Base-by-base conservation (phyloP, 2,329 filamentous ascomycete species). In the Hypoxylon sp. region DNA sequence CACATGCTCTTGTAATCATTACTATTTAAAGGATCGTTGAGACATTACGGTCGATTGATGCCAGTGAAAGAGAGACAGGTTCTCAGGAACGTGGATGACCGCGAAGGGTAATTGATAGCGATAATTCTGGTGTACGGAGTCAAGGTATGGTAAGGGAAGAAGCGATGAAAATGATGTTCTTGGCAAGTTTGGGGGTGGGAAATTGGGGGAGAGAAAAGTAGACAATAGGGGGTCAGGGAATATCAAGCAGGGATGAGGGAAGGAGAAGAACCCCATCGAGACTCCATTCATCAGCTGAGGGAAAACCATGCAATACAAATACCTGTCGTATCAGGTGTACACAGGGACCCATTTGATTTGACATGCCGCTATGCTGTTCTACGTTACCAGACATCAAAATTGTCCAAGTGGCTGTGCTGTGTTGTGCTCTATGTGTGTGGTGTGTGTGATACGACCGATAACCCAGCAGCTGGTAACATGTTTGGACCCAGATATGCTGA, bases 1-100 rank as follows among this genome's bases (percentile, higher is more conserved):
- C 74, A 76, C 74, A 76, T 76, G 74, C 74, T 76, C 72, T 73
- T 73, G 67, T 68, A 74, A 72, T 75, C 74, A 76, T 76, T 66
- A 71, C 65, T 70, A 72, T 74, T 73, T 65, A 71, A 68, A 52
- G 51, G 60, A 65, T 70, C 62, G 74, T 72, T 73, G 70, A 73
- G 71, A 75, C 73, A 75, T 73, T 69, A 74, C 67, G 74, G 60
- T 68, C 57, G 66, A 53, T 48, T 51, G 43, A 48, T 41, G 57
- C 41, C 58, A 65, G 55, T 65, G 46, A 64, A 67, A 19, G 59
- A 66, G 52, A 66, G 60, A 49, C 59, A 68, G 56, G 30, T 30
- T 55, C 51, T 59, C 59, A 53, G 58, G 66, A 56, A 67, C 58
- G 67, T 58, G 53, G 63, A 63, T 41, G 57, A 62, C 65, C 11